phyloP scores from a whole-genome alignment of 2,329 filamentous ascomycete genomes.

The Ophiostoma sp. region DNA sequence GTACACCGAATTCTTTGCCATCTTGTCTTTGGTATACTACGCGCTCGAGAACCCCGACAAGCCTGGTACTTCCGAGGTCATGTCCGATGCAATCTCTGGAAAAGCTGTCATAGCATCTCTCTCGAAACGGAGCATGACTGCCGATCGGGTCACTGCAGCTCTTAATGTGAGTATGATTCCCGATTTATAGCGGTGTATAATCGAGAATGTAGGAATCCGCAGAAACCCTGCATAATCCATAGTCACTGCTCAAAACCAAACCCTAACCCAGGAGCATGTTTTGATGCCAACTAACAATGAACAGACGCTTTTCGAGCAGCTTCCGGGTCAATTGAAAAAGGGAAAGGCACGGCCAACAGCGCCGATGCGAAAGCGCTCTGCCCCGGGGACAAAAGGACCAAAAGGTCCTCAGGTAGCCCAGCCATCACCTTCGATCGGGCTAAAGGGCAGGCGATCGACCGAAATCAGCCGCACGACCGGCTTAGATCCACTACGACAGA shows the following conservation, averaged over 20 bases:
- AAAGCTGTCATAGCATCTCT: slow-evolving; percentile 75
- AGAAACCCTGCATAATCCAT: not conserved
- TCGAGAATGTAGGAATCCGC: not conserved
- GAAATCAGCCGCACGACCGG: slow-evolving; percentile 27
- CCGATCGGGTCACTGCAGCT: slow-evolving; percentile 74
- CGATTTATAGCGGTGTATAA: not conserved
- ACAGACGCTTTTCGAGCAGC: slow-evolving; percentile 73
- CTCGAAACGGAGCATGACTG: slow-evolving; percentile 78
- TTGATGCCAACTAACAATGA: not conserved
- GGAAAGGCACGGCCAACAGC: slow-evolving; percentile 36
- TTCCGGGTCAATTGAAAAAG: slow-evolving; percentile 66
- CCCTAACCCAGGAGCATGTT: not conserved
- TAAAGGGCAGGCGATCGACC: slow-evolving; percentile 28
- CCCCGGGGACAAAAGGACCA: slow-evolving; percentile 42
- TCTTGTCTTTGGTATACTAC: slow-evolving; percentile 73
- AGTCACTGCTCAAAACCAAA: not conserved
- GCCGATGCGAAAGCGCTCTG: slow-evolving; percentile 52
- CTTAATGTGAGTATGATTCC: slow-evolving; percentile 56
- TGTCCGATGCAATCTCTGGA: slow-evolving; percentile 79
- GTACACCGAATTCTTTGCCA: slow-evolving; percentile 77
- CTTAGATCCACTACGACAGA: slow-evolving; percentile 22
- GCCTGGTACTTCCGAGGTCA: slow-evolving; percentile 66
- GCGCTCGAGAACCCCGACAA: slow-evolving; percentile 75
- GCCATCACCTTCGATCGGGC: slow-evolving; percentile 28
- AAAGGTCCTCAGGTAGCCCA: slow-evolving; percentile 31